Evolutionary conservation across 1,284 basidiomycete species (phyloP).

Genomic region (Mycena citricolor): DNA sequence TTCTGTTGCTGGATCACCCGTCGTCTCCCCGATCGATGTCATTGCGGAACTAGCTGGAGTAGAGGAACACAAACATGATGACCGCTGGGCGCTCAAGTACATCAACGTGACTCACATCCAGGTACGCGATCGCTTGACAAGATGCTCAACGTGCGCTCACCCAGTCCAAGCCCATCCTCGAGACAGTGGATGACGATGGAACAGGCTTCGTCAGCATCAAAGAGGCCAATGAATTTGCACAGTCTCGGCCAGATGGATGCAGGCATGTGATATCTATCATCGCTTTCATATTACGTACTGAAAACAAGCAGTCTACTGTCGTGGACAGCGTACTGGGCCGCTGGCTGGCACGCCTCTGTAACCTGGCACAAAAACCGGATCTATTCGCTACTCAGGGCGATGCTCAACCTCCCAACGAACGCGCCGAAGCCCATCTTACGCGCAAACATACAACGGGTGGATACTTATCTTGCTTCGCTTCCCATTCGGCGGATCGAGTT

Average conservation of each 20-base stretch:
- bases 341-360: slow-evolving; percentile 30
- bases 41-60: background rate
- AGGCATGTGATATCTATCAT: slow-evolving; percentile 24
- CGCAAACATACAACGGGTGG: slow-evolving; percentile 33
- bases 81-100: slow-evolving; percentile 38
- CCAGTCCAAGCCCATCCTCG: slow-evolving; percentile 38
- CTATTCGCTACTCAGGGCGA: slow-evolving; percentile 19
- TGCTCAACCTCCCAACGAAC: slow-evolving; percentile 23
- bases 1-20: background rate
- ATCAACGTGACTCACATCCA: slow-evolving; percentile 37
- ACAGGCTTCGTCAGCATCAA: slow-evolving; percentile 40
- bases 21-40: background rate
- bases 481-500: slow-evolving; percentile 37
- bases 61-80: slow-evolving; percentile 12
- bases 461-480: slow-evolving; percentile 36
- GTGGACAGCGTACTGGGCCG: slow-evolving; percentile 44
- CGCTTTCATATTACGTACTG: background rate
- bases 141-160: too few relatives aligned
- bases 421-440: too few relatives aligned
- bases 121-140: too few relatives aligned
- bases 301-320: slow-evolving; percentile 31
- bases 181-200: slow-evolving; percentile 43
- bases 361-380: slow-evolving; percentile 21
- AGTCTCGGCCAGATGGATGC: slow-evolving; percentile 27
- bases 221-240: slow-evolving; percentile 39